Evolutionary conservation across 148 eudicot species (phyloP), one percentile per base, ranked within the genome.

Genomic region (Rhododendron simsii): DNA sequence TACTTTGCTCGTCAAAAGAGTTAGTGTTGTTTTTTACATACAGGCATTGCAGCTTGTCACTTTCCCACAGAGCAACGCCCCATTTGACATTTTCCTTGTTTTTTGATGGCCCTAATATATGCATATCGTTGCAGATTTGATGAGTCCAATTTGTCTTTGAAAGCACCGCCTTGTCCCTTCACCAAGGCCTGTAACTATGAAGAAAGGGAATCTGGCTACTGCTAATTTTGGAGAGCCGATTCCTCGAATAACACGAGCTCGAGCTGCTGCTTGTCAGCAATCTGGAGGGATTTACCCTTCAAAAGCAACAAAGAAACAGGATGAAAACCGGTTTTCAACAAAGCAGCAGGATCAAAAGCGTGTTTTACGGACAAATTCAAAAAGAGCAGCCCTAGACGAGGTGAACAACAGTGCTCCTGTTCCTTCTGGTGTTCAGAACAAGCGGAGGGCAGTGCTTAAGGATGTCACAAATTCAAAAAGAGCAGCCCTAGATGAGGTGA

Each of bases 181-280:
- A 51, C 77, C 80, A 75, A 84, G 71, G 35, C 51, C 81, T 82
- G 85, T 83, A 79, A 85, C 86, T 76, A 92, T 93, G 96, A 91
- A 86, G 84, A 90, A 87, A 86, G 91, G 87, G 87, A 90, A 86
- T 85, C 21, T 65, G 67, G 71, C 74, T 71, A 81, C 57, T 74
- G 81, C 87, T 87, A 87, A 84, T 47, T 83, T 82, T 85, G 91
- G 85, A 83, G 90, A 80, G 89, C 90, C 92, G 41, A 86, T 87
- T 84, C 86, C 82, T 85, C 94, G 95, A 67, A 74, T 94, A 77
- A 94, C 96, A 81, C 81, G 95, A 89, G 92, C 96, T 86, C 89
- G 92, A 76, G 95, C 96, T 44, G 94, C 94, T 85, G 89, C 87
- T 75, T 87, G 78, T 84, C 90, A 86, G 44, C 81, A 91, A 63